phyloP scores from a whole-genome alignment of 371 early-diverging fungal genomes.

The Funneliformis caledonium region DNA sequence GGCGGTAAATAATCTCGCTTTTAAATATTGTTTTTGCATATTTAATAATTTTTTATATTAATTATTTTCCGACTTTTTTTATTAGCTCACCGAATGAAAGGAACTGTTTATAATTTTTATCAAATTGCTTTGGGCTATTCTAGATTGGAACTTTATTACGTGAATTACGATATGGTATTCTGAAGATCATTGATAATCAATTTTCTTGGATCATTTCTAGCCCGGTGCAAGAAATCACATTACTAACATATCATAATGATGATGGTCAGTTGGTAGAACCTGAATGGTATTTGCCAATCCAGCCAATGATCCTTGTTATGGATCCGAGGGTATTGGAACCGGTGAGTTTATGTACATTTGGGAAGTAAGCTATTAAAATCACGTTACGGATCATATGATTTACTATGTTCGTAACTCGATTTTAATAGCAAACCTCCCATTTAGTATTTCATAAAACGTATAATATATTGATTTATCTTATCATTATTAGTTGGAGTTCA shows the following conservation, averaged over 20 bases:
- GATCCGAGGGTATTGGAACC: no score
- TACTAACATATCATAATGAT: conserved; percentile 92
- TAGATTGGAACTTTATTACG: no score
- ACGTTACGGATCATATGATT: no score
- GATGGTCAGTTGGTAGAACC: conserved; percentile 98
- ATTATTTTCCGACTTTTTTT: background rate
- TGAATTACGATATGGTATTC: no score
- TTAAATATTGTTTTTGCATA: background rate
- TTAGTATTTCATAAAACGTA: background rate
- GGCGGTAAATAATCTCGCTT: background rate
- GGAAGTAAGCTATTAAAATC: no score
- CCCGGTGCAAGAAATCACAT: no score
- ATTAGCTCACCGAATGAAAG: conserved; percentile 19
- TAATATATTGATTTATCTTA: conserved; percentile 9
- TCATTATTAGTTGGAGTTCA: conserved; percentile 69
- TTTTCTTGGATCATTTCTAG: no score
- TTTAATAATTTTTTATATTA: background rate
- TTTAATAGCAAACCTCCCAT: no score
- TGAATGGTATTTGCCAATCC: conserved; percentile 96
- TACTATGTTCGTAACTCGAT: no score
- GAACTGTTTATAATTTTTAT: background rate
- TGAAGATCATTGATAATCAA: no score
- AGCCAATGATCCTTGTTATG: no score
- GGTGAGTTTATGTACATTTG: background rate
- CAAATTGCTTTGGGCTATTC: no score